Evolutionary conservation across 805 yeast genomes (phyloP), one percentile per base, ranked within the genome.

Genomic region (Zygoascus tannicola): DNA sequence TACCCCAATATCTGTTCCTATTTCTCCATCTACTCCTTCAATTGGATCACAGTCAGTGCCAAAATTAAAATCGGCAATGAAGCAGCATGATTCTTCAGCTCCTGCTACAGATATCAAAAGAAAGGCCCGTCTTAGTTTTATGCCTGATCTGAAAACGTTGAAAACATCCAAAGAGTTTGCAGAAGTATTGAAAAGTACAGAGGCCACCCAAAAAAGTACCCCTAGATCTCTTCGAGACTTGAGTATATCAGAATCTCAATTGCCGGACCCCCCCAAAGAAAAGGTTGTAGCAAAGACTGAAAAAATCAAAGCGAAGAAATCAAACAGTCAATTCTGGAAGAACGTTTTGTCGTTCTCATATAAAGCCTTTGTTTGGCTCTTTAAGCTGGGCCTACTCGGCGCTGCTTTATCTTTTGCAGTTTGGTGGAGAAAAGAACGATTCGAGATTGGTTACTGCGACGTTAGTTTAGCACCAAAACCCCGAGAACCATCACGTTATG

Each of bases 381-480:
- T 60, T 1, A 40, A 66, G 8, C 67, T 74, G 59, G 19, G 66
- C n/a, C 15, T 64, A 1, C 35, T 76, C 8, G 57, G 71, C 2
- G 32, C 63, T 0, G 50, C 65, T 7, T 65, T 70, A 1, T 52
- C 74, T 4, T 67, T 69, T 50, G 70, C 68, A 0, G 62, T 72
- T 43, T 76, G 85, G 81, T 81, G 80, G 61, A 66, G 83, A 38
- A 80, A 80, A 47, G 81, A 82, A 56, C 70, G 74, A 34, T 53
- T 73, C 12, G 63, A 74, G 28, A 69, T 76, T 35, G 95, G 95
- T 0, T 86, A 76, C 59, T 86, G 95, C 66, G 87, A 87, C 0
- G 56, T 54, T 12, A 46, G 46, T 8, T 44, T 53, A 12, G 43
- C 32, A 3, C 20, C 46, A n/a, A 49, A 67, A 48, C 62, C 64